Evolutionary conservation across 106 monocot genomes (phyloP), one percentile per base, ranked within the genome.

Genomic region (Agapanthus africanus): DNA sequence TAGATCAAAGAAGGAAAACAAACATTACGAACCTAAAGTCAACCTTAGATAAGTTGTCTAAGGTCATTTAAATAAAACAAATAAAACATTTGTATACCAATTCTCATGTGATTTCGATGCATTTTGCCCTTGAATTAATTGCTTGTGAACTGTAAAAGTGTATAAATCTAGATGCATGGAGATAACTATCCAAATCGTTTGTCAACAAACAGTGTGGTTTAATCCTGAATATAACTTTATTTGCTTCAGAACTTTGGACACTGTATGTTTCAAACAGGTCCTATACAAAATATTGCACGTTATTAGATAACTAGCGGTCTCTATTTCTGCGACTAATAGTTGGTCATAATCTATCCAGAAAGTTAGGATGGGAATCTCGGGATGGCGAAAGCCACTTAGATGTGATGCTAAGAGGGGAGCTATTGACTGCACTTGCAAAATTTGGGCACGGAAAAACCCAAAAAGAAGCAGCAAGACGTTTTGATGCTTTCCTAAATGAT

Each of bases 361-460:
- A 79, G 60, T 72, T 87, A 75, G 89, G 87, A 31, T 99, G 97
- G 97, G 89, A 99, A 21, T 79, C 80, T n/a, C 90, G 79, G 54
- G 79, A 80, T 59, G 83, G 84, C 21, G 97, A 99, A 67, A 82
- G 92, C 26, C 89, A 92, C 61, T 74, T 99, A 70, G 92, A 89
- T 69, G 78, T 73, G 71, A 84, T 99, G 89, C 71, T 92, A 69
- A 84, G 92, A 79, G 80, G 86, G 54, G 82, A 84, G 59, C 31
- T 99, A 25, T 73, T 99, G 76, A 75, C 28, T 67, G 97, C 89
- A 27, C 89, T 99, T 79, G 82, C 81, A 38, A 49, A 52, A 52
- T 74, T 99, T 73, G 92, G 97, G 27, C 88, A 99, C 59, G 74
- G 76, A 10, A 54, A 15, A 5, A 99, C 92, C 68, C 57, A 42